These are phyloP conservation scores for Phalaenopsis hybrid DNA, from an alignment of 116 monocot genomes.

Conservation along the genomic window DNA sequence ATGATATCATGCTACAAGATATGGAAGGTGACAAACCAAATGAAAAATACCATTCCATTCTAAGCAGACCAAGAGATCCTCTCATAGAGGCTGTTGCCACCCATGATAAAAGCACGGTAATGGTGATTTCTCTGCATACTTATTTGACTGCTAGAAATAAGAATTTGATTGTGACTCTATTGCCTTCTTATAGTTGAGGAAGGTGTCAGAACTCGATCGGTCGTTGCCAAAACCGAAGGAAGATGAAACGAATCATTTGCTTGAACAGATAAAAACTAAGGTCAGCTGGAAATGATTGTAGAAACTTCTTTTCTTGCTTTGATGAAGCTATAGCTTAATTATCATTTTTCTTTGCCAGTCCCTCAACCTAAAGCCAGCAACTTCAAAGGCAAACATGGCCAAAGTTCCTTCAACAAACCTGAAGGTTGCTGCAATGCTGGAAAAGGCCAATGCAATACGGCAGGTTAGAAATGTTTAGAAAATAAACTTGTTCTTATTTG, in stretches of 20 bases:
- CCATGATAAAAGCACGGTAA: conserved; percentile 29
- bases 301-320: neutral
- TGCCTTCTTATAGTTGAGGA: conserved; percentile 66
- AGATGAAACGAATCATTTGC: conserved; percentile 57
- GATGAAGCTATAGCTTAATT: neutral
- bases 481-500: neutral
- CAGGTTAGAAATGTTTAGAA: conserved; percentile 26
- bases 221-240: conserved; percentile 33
- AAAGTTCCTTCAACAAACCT: conserved; percentile 66
- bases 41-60: conserved; percentile 15
- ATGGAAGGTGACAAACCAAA: conserved; percentile 28
- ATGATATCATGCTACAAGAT: conserved; percentile 21
- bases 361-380: conserved; percentile 74
- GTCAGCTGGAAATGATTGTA: conserved; percentile 25
- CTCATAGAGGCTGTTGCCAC: conserved; percentile 29
- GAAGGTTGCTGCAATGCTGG: conserved; percentile 87
- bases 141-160: neutral
- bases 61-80: conserved; percentile 24
- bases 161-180: neutral
- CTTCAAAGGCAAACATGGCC: conserved; percentile 38
- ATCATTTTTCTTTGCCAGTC: conserved; percentile 38
- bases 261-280: conserved; percentile 90
- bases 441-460: conserved; percentile 90
- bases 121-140: neutral
- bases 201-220: conserved; percentile 61